Percentiles rank a stretch among this genome's conserved stretches.
Evolutionary conservation across 2,329 filamentous ascomycete genomes (phyloP).

Genomic region (Clathrospora elynae): DNA sequence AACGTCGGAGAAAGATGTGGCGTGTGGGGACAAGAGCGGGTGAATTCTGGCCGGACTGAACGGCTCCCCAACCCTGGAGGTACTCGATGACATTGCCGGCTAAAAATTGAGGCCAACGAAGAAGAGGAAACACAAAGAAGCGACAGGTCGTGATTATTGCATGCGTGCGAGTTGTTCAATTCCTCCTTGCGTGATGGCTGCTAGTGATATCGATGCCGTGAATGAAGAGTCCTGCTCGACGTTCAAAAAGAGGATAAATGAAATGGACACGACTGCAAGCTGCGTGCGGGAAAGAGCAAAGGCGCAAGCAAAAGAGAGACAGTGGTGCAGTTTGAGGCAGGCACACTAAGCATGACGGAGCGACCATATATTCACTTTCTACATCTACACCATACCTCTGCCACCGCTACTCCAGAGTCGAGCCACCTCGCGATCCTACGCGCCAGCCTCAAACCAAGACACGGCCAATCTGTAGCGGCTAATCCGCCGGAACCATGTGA

Average conservation of each 20-base stretch:
- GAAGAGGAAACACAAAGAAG: slow-evolving; percentile 20
- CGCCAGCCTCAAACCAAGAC: slow-evolving; percentile 45
- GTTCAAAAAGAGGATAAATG: slow-evolving; percentile 25
- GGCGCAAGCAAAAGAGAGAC: slow-evolving; percentile 16
- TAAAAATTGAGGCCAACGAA: slow-evolving; percentile 33
- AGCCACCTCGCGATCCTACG: slow-evolving; percentile 38
- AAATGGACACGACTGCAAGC: slow-evolving; percentile 31
- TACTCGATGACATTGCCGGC: slow-evolving; percentile 32
- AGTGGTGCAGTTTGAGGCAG: slow-evolving; percentile 30
- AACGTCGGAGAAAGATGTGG: slow-evolving; percentile 39
- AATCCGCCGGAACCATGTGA: slow-evolving; percentile 35
- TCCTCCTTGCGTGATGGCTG: slow-evolving; percentile 20
- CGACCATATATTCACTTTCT: slow-evolving; percentile 42
- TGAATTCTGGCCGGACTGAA: slow-evolving; percentile 43
- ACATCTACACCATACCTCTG: slow-evolving; percentile 33
- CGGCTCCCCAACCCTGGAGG: slow-evolving; percentile 37
- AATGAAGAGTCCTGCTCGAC: slow-evolving; percentile 44
- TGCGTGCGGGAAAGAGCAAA: slow-evolving; percentile 25
- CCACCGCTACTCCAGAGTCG: slow-evolving; percentile 28
- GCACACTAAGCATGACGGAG: slow-evolving; percentile 31
- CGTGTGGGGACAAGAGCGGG: slow-evolving; percentile 43
- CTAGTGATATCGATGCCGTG: slow-evolving; percentile 9
- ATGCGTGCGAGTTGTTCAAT: slow-evolving; percentile 30
- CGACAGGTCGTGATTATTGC: slow-evolving; percentile 38
- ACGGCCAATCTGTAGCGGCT: slow-evolving; percentile 41